Base-by-base conservation (phyloP, 2,329 filamentous ascomycete species). In the Fusarium continuum region DNA sequence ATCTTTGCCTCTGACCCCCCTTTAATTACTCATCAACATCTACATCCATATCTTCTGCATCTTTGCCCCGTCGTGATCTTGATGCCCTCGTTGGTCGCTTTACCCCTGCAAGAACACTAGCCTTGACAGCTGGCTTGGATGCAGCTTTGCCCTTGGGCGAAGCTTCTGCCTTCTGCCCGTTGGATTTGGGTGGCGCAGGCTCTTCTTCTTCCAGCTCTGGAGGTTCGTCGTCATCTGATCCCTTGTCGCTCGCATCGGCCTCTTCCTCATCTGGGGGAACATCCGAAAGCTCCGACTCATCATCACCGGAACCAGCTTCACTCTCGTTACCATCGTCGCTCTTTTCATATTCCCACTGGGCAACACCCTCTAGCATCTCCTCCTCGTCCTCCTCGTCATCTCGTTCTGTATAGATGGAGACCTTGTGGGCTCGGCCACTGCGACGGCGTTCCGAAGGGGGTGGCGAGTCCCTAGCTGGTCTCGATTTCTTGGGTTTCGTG, bases 361-460 rank as follows among this genome's bases (percentile, higher is more conserved):
- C 83, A 6, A 87, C 85, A 3, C 85, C 85, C 40, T 85, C 80
- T 20, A 86, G 75, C 85, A 87, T 88, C 70, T 87, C 85, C 62
- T 85, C 80, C 57, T 87, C 84, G 55, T 87, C 85, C 43, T 84
- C 84, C 10, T 80, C 80, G 10, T 83, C 83, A 51, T 85, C 83
- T 26, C 84, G 81, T 71, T 88, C 85, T 19, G 80, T 79, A 63
- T 88, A 88, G 29, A 78, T 73, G 6, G 83, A 82, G 14, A 76
- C 73, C 44, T 75, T 78, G 61, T 77, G 78, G 6, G 80, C 73
- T 43, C 85, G 82, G n/a, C 84, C 80, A 66, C 85, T 87, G 28
- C 84, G 84, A 38, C 85, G 80, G 31, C 85, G 82, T 62, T 86
- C 82, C 3, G 78, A 75, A 26, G 74, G 61, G 14, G 79, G 69